Evolutionary conservation across 495 filamentous ascomycete species (phyloP), one percentile per base, ranked within the genome.

Genomic region (Penicillium lividum): DNA sequence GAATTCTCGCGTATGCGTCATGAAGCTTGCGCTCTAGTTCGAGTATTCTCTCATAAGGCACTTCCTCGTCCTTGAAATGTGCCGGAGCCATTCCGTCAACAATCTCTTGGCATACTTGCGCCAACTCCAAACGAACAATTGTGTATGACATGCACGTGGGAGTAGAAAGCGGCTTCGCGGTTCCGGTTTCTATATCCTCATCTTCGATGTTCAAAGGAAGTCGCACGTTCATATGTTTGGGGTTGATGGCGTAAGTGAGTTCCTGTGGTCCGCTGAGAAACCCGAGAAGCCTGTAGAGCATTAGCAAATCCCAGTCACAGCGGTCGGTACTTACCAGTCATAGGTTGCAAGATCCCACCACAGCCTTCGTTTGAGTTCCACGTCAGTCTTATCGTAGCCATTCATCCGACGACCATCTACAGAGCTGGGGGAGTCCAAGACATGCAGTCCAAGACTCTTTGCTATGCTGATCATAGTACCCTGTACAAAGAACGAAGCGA

Each of bases 221-320:
- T 2, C 70, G 66, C 18, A 80, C 73, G 15, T 73, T 65, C 63
- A 83, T 74, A 31, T 82, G 78, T 11, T 65, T 59, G 3, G 74
- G 75, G 33, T 76, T 67, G 13, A 82, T 72, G 4, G 71, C 62
- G 57, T 82, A 83, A 6, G 71, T 80, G 54, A 74, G 73, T 46
- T 82, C 79, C 46, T 82, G 78, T 2, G 80, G 80, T n/a, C 80
- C 80, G 27, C 71, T 72, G 1, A 76, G 55, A 47, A 71, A 76
- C 0, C 65, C 61, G 7, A 76, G 36, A 2, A 76, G 50, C 75
- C 75, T 77, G 29, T 16, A 4, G 8, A 10, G 16, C 2, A 18
- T 61, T 16, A 64, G 53, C 56, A 51, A 18, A 43, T 4, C 10
- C 2, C 13, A 40, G 36, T 1, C n/a, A 15, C 13, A 36, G 18